Base-by-base conservation (phyloP, 805 yeast genomes). In the Wickerhamomyces sydowiorum region DNA sequence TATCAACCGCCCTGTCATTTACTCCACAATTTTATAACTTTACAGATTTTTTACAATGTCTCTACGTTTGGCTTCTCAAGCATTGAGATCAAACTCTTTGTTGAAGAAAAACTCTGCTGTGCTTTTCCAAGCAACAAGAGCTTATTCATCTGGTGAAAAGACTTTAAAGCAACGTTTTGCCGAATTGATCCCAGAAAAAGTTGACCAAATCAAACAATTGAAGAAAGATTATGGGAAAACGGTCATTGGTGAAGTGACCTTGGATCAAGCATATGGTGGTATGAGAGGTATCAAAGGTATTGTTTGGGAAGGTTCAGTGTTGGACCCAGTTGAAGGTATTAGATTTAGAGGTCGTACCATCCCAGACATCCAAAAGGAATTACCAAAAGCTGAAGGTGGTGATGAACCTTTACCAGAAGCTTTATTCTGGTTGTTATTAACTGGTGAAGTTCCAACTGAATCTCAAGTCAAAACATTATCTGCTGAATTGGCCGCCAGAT, bases 91-190 rank as follows among this genome's bases (percentile, higher is more conserved):
- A 18, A 39, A 38, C 14, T 21, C 43, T 23, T 36, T 42, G 13
- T 36, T 38, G 22, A 36, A 33, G 29, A 37, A 33, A 21, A 41
- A 34, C 22, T 31, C 43, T 5, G n/a, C n/a, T n/a, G n/a, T n/a
- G n/a, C 15, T n/a, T 21, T 13, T 27, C 9, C 20, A 36, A 30
- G 56, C 56, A 34, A 43, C 51, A 24, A 56, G 60, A 55, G 41
- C 48, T n/a, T 55, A 55, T 49, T 49, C 58, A 20, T 41, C 54
- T 17, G 38, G 48, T n/a, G 64, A 60, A 42, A 62, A 77, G 75
- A 82, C 96, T 51, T 76, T 93, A 59, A 93, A 93, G 70, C 96
- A 93, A 70, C 82, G 95, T 65, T 90, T 93, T 64, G 95, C 89
- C 43, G 95, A 87, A 62, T 74, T 87, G 53, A 78, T 90, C 65